phyloP scores from a whole-genome alignment of 177 flowering plant genomes.

The Vitis hybrid region DNA sequence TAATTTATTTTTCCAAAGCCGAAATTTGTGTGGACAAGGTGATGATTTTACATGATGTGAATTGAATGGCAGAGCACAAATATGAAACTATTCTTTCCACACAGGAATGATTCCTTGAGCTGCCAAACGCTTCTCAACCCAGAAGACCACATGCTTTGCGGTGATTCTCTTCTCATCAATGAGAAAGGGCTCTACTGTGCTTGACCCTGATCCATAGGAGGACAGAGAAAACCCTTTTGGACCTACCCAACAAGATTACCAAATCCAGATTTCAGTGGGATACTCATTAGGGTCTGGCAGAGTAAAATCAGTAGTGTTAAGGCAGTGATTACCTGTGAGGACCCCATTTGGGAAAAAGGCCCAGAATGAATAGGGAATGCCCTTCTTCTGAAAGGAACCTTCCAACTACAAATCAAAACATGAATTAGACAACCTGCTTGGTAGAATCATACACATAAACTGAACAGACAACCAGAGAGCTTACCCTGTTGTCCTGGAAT shows the following conservation, averaged over 20 bases:
- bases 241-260: slow-evolving; percentile 36
- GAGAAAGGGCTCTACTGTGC: slow-evolving; percentile 89
- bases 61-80: not conserved
- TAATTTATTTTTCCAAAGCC: no score
- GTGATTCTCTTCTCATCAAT: slow-evolving; percentile 78
- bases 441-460: not conserved
- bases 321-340: slow-evolving; percentile 53
- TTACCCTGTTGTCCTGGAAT: slow-evolving; percentile 65
- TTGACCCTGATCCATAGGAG: slow-evolving; percentile 63
- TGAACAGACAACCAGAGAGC: slow-evolving; percentile 7
- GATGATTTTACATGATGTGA: not conserved
- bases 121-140: slow-evolving; percentile 90
- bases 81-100: slow-evolving; percentile 45
- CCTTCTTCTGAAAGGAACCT: slow-evolving; percentile 65
- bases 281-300: no score
- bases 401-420: slow-evolving; percentile 46
- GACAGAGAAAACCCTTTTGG: slow-evolving; percentile 83
- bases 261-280: not conserved
- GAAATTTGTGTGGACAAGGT: not conserved
- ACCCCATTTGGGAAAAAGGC: slow-evolving; percentile 77
- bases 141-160: slow-evolving; percentile 72
- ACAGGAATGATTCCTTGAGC: slow-evolving; percentile 91
- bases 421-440: no score
- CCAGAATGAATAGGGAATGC: slow-evolving; percentile 63
- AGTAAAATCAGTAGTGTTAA: no score